Evolutionary conservation across 1,284 basidiomycete genomes (phyloP), one percentile per base, ranked within the genome.

Genomic region (Calocybe gambosa): DNA sequence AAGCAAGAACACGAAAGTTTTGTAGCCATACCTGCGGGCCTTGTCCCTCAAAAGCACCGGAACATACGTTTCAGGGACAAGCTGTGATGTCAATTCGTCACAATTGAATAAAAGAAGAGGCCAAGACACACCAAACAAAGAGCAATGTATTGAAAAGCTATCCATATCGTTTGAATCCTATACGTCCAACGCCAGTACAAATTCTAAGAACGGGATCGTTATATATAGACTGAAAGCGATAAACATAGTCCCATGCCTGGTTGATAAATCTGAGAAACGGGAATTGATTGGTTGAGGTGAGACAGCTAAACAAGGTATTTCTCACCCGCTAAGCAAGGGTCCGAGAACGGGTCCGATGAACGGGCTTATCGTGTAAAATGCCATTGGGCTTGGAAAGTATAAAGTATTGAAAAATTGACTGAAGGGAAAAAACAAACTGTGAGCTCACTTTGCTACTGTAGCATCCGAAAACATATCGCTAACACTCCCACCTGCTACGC

Each of bases 151-250:
- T 80, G 68, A 1, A 57, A 57, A 46, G 77, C 77, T 5, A 70
- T 69, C 82, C 82, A 86, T 31, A 85, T 83, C 1, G 82, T 57
- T 41, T 85, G 61, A 20, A 85, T 64, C 48, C 81, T 77, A 62
- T 82, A 92, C 0, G 85, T 87, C 89, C 88, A 91, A 43, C 84
- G 66, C 89, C 89, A 93, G 46, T 75, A 53, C 0, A 77, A 55
- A 53, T 85, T 71, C 72, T 82, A 41, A 3, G 3, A 62, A 20
- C 16, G 33, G 28, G 8, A 39, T 15, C 9, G n/a, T 33, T 15
- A 19, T 21, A 31, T 1, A 9, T 21, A n/a, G 16, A 12, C 21
- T 12, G 3, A 31, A 8, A 31, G 6, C 4, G 3, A 3, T 12
- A 7, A 20, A 25, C 3, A 20, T 6, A 36, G 41, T 9, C 34